Base-by-base conservation (phyloP, 192 early-diverging fungal genomes). In the Podila epicladia region DNA sequence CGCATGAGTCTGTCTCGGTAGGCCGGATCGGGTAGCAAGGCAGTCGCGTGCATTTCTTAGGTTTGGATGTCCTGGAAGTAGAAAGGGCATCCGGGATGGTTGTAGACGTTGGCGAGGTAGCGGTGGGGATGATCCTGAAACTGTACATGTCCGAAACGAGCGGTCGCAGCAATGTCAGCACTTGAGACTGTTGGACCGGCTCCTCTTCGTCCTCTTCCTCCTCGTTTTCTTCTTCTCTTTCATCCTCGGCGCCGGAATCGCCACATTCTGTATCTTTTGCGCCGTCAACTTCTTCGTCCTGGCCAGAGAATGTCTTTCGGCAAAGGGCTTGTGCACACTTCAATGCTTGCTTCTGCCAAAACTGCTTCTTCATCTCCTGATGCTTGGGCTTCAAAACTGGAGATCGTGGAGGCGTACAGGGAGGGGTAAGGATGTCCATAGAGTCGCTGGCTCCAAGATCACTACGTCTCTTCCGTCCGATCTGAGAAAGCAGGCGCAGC, bases 91-190 rank as follows among this genome's bases (percentile, higher is more conserved):
- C 15, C 29, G 12, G 58, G 9, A 4, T 37, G 49, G n/a, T 59
- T 41, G 2, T 28, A 51, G 22, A 58, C 13, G 31, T 17, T 61
- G 64, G 28, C 3, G 64, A 51, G 33, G 53, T 51, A 5, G 9
- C 26, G 7, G 26, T 72, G 9, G 77, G 71, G 28, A 80, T 80
- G 48, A 80, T 60, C 20, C 77, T 60, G 32, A 80, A 80, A 48
- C 58, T 80, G 71, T 80, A 80, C 77, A 80, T 73, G 58, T 80
- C 77, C 20, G 77, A 80, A 15, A 73, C 77, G 20, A 80, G 55
- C 2, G 77, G 77, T 28, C 53, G 60, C 22, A 80, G 22, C 51
- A 80, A 22, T 9, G 77, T 73, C 71, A 80, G 48, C 5, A 80
- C 62, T 48, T 80, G 77, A 24, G 49, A 69, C 20, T 68, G 50